Evolutionary conservation across 169 alveolate species (phyloP), one percentile per base, ranked within the genome.

Genomic region (Plasmodium malariae): DNA sequence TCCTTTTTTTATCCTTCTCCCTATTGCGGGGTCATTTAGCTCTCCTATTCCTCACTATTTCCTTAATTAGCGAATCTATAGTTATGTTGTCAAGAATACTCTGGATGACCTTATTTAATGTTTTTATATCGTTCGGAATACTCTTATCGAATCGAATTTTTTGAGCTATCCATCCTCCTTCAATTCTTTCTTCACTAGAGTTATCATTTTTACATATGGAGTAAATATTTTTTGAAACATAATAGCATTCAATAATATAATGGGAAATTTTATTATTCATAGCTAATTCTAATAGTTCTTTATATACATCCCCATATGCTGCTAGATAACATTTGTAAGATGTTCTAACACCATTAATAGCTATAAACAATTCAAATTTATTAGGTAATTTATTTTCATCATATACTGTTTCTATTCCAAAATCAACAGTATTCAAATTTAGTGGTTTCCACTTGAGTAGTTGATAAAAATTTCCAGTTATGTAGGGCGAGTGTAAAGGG

Each of bases 361-460:
- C 49, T 40, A 92, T 94, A 14, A 89, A 94, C 14, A 94, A 74
- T 67, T 94, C 94, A 45, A 90, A 93, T 30, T 88, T 60, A 40
- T 93, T 54, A 1, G 96, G 96, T 3, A 76, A 28, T 76, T 91
- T 87, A 14, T 65, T 43, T 19, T 87, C 71, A 57, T 94, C 95
- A 74, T 92, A 94, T 28, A 94, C 30, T n/a, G 93, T 94, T 48
- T 94, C 96, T 0, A 95, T 91, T 6, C 96, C 88, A 76, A 97
- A 97, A 71, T 98, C 98, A 1, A 97, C 97, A 1, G 99, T 96
- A 62, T 98, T 98, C 69, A 97, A 93, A 48, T 97, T 97, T 28
- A 98, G 96, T 0, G 99, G 99, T 78, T 98, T 98, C 99, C 99
- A 98, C 92, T 98, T 98, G 30, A 98, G 91, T 14, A 98, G 95